Percentiles rank a stretch among this genome's conserved stretches.
These are phyloP conservation scores for Candida sp. DNA, from an alignment of 1,139 yeast species.

Conservation along the genomic window DNA sequence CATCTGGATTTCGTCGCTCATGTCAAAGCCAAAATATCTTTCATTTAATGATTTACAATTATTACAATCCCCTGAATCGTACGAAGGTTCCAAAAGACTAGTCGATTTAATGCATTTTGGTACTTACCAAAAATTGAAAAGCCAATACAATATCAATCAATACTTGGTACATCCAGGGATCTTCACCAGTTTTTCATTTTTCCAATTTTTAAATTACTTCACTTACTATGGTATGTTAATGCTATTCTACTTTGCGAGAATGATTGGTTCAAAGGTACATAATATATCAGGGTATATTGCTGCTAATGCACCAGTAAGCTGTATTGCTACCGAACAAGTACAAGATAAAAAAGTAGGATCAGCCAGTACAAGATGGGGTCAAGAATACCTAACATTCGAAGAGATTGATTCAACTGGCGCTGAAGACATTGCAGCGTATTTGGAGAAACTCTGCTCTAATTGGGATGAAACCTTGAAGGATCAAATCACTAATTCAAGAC, in stretches of 20 bases:
- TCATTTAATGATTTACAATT: constrained; percentile 75
- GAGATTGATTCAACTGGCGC: constrained; percentile 63
- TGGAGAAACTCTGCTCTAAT: constrained; percentile 48
- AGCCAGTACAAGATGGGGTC: constrained; percentile 60
- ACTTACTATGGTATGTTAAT: constrained; percentile 84
- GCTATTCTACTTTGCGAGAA: constrained; percentile 80
- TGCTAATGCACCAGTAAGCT: constrained; percentile 71
- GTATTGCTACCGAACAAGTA: constrained; percentile 28
- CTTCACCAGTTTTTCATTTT: constrained; percentile 79
- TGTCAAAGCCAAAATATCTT: constrained; percentile 69
- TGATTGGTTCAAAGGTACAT: constrained; percentile 83
- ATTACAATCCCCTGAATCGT: constrained; percentile 59
- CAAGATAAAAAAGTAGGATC: constrained; percentile 73
- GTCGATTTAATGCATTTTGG: constrained; percentile 82
- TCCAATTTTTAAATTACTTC: constrained; percentile 68
- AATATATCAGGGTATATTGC: constrained; percentile 86
- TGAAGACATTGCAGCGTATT: constrained; percentile 58
- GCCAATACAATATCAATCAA: constrained; percentile 55
- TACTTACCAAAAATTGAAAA: constrained; percentile 48
- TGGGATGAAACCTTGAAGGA: constrained; percentile 60
- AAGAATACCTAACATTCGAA: constrained; percentile 54
- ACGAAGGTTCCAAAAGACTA: constrained; percentile 89
- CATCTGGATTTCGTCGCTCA: constrained; percentile 82
- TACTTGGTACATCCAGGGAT: constrained; percentile 94
- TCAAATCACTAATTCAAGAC: constrained; percentile 61